Evolutionary conservation across 2,329 filamentous ascomycete species (phyloP).

Genomic region (Aspergillus pseudoterreus): DNA sequence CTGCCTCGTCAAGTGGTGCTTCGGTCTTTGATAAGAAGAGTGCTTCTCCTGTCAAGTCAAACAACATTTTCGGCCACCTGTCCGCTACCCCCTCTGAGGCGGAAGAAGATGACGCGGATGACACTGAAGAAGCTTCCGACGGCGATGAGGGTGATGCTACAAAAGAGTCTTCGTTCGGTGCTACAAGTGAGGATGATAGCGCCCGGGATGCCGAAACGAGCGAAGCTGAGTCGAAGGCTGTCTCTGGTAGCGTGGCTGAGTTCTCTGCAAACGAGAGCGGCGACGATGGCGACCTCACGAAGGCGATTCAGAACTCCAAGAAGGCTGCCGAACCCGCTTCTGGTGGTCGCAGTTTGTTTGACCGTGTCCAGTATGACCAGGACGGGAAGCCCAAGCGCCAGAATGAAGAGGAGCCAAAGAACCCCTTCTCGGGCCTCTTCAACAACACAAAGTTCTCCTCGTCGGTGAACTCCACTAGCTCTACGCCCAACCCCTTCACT

Average conservation of each 20-base stretch:
- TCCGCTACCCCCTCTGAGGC: slow-evolving; percentile 27
- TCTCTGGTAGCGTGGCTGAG: slow-evolving; percentile 8
- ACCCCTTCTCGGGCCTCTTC: slow-evolving; percentile 18
- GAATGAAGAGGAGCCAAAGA: slow-evolving; percentile 15
- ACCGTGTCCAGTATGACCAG: slow-evolving; percentile 26
- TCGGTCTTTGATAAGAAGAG: slow-evolving; percentile 29
- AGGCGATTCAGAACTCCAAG: slow-evolving; percentile 20
- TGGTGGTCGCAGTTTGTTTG: slow-evolving; percentile 34
- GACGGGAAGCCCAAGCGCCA: slow-evolving; percentile 25
- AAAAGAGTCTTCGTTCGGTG: slow-evolving; percentile 15
- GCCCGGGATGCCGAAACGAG: slow-evolving; percentile 3
- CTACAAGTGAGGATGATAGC: slow-evolving; percentile 11
- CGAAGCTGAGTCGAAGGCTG: slow-evolving; percentile 7
- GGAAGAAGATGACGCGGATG: slow-evolving; percentile 23
- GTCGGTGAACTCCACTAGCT: slow-evolving; percentile 21
- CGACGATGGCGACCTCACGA: slow-evolving; percentile 21
- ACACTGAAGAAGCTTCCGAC: slow-evolving; percentile 23
- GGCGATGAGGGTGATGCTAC: slow-evolving; percentile 16
- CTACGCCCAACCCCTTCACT: slow-evolving; percentile 22
- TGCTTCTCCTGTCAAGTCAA: slow-evolving; percentile 24
- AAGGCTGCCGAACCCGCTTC: slow-evolving; percentile 15
- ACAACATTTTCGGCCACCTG: slow-evolving; percentile 37
- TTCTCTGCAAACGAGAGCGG: slow-evolving; percentile 18
- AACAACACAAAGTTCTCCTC: slow-evolving; percentile 23
- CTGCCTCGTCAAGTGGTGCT: slow-evolving; percentile 9